Evolutionary conservation across 768 basidiomycete genomes (phyloP).

Genomic region (Naganishia randhawae): DNA sequence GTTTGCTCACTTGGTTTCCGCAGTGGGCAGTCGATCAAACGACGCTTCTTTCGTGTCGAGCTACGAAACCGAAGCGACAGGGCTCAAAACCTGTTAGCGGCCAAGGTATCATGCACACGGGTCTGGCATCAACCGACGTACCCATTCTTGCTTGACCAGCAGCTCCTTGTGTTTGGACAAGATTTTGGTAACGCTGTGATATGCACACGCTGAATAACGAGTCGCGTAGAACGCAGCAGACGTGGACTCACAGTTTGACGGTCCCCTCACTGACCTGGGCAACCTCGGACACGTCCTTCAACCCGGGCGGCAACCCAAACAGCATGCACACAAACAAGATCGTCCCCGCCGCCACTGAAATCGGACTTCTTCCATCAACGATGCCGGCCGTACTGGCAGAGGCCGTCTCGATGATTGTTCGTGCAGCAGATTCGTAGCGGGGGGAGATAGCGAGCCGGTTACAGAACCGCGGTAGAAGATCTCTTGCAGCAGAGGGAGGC

Average conservation of each 20-base stretch:
- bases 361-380: constrained; percentile 88
- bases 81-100: background rate
- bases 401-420: constrained; percentile 74
- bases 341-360: constrained; percentile 96
- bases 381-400: constrained; percentile 61
- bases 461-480: constrained; percentile 85
- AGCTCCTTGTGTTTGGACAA: constrained; percentile 18
- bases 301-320: constrained; percentile 67
- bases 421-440: constrained; percentile 75
- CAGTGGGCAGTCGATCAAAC: constrained; percentile 3
- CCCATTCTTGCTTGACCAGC: constrained; percentile 18
- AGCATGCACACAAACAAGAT: constrained; percentile 88
- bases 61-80: background rate
- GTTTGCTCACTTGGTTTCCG: background rate
- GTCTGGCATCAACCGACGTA: background rate
- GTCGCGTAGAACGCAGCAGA: background rate
- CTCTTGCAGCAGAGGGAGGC: constrained; percentile 60
- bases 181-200: constrained; percentile 13
- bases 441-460: constrained; percentile 83
- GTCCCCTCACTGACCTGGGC: constrained; percentile 95
- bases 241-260: constrained; percentile 62
- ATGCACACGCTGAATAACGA: background rate
- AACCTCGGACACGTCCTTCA: constrained; percentile 81
- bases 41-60: constrained; percentile 16
- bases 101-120: too few relatives aligned